phyloP scores from a whole-genome alignment of 345 rosid genomes.

The Pistacia integerrima region DNA sequence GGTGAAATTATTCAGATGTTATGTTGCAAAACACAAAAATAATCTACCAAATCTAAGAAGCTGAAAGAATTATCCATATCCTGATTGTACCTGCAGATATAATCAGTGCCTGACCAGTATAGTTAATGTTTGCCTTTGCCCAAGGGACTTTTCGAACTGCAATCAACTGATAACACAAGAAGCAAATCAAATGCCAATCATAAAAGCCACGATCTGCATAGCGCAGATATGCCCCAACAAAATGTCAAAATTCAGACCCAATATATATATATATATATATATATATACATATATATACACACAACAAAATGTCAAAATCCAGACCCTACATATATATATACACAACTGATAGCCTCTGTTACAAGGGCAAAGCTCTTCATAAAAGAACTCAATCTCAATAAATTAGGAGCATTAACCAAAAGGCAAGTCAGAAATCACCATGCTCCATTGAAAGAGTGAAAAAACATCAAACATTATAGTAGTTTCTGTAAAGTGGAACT shows the following conservation, averaged over 20 bases:
- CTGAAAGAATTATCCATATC: not conserved
- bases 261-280: too few species aligned
- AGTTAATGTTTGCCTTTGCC: slow-evolving; percentile 78
- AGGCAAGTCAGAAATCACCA: too few species aligned
- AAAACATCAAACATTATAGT: too few species aligned
- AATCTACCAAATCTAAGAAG: not conserved
- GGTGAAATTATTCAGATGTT: not conserved
- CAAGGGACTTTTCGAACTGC: slow-evolving; percentile 61
- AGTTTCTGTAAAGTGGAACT: too few species aligned
- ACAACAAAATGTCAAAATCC: not conserved
- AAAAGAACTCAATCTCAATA: too few species aligned
- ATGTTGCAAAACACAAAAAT: not conserved
- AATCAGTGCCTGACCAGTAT: slow-evolving; percentile 72
- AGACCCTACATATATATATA: not conserved
- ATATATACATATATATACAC: too few species aligned
- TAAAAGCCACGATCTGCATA: not conserved
- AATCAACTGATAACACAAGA: slow-evolving; percentile 38
- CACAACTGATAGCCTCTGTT: too few species aligned
- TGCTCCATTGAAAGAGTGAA: too few species aligned
- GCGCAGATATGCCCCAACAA: not conserved
- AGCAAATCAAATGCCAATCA: not conserved
- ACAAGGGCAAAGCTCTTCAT: too few species aligned
- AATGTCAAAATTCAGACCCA: not conserved
- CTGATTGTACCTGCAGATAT: slow-evolving; percentile 54
- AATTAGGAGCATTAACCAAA: too few species aligned